Evolutionary conservation across 257 asterid species (phyloP), one percentile per base, ranked within the genome.

Genomic region (Buddleja alternifolia): DNA sequence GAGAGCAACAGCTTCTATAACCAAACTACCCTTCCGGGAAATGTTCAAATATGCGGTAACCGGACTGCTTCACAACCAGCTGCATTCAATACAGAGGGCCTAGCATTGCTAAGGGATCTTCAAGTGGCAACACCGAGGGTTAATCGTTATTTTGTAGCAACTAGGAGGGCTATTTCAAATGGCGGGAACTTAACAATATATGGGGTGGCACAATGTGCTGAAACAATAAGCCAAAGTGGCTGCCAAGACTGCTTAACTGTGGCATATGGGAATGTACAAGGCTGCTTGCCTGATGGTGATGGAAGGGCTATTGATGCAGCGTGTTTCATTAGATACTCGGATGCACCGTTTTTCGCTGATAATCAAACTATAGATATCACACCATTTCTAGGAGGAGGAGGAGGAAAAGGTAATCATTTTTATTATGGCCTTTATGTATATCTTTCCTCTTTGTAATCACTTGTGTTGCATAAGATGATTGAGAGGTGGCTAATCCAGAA

Each of bases 281-380:
- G 88, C 7, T 92, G 98, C 81, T 75, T 90, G 63, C 91, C 95
- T 4, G 65, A 64, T 70, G 81, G 85, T 0, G 91, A 86, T 21
- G 98, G 95, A 41, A 86, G 95, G 61, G 87, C 97, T 25, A 25
- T 84, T 15, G 97, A 90, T 70, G 92, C 93, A 2, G 97, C 82
- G 1, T 92, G 97, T 42, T 92, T 90, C n/a, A 54, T 88, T 40
- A 71, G 98, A 73, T 92, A 82, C 58, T 92, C 98, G 0, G 79
- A 59, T 45, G 67, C 81, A 0, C 77, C 90, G 0, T 92, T 92
- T 63, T 92, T 92, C 19, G 73, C 87, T 21, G 85, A 77, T 67
- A 90, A 90, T 65, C 86, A 72, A 77, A 86, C 90, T 3, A 53
- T 65, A 9, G 70, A 87, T 67, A 81, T 89, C 70, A 56, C 78